Conservation (phyloP, 768 basidiomycete genomes). For the Amanita polypyramis region DNA sequence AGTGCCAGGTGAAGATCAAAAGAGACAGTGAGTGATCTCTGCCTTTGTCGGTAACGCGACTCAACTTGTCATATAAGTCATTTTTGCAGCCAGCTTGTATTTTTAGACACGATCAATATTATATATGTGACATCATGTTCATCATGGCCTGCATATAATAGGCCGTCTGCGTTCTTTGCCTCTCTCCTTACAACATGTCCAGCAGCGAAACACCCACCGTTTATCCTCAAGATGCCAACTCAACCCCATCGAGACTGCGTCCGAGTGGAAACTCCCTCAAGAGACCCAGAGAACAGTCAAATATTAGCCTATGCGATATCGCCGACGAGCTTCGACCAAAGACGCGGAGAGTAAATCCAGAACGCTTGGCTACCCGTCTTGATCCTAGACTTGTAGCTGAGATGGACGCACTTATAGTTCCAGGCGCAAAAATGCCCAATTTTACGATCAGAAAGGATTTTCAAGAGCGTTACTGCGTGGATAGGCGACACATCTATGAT, state of each 20-base stretch:
- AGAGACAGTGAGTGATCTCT: constrained; percentile 70
- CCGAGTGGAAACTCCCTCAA: constrained; percentile 1
- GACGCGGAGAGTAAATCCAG: constrained; percentile 53
- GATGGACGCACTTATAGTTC: constrained; percentile 59
- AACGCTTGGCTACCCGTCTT: constrained; percentile 55
- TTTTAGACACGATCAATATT: constrained; percentile 39
- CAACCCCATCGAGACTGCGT: not conserved
- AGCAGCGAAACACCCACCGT: constrained; percentile 7
- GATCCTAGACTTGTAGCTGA: constrained; percentile 59
- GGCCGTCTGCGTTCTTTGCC: not conserved
- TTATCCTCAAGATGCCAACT: not conserved
- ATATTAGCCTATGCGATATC: constrained; percentile 15
- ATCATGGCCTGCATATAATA: constrained; percentile 7
- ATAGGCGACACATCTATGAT: constrained; percentile 69
- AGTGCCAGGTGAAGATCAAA: constrained; percentile 87
- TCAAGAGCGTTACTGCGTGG: constrained; percentile 59
- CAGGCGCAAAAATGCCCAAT: constrained; percentile 71
- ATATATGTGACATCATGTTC: constrained; percentile 6
- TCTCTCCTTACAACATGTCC: constrained; percentile 1
- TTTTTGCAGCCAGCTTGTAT: constrained; percentile 82
- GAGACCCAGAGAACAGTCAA: constrained; percentile 3
- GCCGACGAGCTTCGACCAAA: constrained; percentile 30
- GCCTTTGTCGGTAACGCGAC: not conserved
- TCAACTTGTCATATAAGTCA: constrained; percentile 35
- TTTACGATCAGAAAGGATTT: constrained; percentile 62